Evolutionary conservation across 345 rosid genomes (phyloP).

Genomic region (Fremontodendron californicum): DNA sequence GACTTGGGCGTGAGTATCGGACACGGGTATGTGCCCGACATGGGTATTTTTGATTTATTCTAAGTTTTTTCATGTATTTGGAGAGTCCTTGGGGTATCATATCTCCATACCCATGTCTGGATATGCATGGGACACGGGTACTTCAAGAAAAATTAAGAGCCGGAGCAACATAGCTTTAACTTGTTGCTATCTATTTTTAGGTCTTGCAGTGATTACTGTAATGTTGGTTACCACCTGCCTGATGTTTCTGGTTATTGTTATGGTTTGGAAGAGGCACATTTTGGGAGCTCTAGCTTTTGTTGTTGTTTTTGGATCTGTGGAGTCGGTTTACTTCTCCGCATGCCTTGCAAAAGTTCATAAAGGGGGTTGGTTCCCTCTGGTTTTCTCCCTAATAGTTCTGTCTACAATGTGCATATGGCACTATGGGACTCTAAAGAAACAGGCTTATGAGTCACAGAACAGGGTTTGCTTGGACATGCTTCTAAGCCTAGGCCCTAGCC

Average conservation of each 20-base stretch:
- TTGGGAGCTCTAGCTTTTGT: constrained; percentile 22
- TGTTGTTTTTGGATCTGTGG: constrained; percentile 26
- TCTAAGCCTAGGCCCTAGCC: constrained; percentile 22
- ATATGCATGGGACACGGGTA: no score
- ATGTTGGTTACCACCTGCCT: constrained; percentile 36
- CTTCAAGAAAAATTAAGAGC: no score
- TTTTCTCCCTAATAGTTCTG: constrained; percentile 20
- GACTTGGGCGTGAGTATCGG: no score
- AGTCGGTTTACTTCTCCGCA: constrained; percentile 29
- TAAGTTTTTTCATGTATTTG: no score
- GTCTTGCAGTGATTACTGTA: constrained; percentile 33
- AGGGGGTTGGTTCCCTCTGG: constrained; percentile 32
- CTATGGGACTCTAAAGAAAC: constrained; percentile 27
- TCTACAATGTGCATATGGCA: constrained; percentile 35
- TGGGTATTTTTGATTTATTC: no score
- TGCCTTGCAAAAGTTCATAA: constrained; percentile 25
- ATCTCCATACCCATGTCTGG: no score
- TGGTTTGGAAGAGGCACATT: constrained; percentile 21
- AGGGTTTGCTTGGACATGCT: constrained; percentile 23
- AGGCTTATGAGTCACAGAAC: constrained; percentile 26
- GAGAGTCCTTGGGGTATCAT: no score
- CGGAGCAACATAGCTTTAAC: no score
- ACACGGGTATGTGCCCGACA: no score
- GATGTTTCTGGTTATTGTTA: constrained; percentile 28
- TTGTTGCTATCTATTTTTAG: constrained; percentile 15